phyloP scores from a whole-genome alignment of 352 stramenopile genomes.

The Globisporangium alternatum region DNA sequence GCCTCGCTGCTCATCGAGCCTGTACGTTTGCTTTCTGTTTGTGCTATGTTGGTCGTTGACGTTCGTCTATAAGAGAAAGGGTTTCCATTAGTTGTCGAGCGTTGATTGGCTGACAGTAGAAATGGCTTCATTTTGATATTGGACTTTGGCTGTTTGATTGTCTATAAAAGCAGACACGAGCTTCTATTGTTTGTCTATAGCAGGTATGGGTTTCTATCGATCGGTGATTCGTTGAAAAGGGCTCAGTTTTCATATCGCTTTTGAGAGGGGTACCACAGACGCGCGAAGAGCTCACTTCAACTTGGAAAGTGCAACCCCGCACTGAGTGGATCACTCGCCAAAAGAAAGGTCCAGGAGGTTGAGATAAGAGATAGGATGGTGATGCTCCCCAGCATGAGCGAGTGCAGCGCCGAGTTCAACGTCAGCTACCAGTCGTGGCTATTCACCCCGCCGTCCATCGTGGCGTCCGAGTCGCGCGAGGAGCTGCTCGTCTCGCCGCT shows the following conservation, averaged over 20 bases:
- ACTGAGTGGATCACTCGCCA: background rate
- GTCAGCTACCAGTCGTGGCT: conserved; percentile 13
- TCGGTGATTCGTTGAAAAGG: background rate
- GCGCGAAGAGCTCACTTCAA: conserved; percentile 12
- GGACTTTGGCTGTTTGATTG: no score
- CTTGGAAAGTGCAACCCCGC: conserved; percentile 12
- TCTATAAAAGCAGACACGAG: no score
- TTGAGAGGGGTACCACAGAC: background rate
- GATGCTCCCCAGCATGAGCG: background rate
- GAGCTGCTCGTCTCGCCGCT: conserved; percentile 23
- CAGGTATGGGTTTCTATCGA: background rate
- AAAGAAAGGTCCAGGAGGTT: background rate
- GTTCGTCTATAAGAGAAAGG: background rate
- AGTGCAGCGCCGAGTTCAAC: conserved; percentile 8
- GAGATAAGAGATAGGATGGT: background rate
- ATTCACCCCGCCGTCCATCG: conserved; percentile 10
- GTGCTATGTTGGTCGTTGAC: background rate
- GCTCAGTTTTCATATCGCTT: background rate
- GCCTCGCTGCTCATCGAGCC: background rate
- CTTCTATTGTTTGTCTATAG: background rate
- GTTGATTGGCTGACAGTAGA: background rate
- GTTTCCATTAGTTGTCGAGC: background rate
- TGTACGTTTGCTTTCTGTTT: conserved; percentile 4
- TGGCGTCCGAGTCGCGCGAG: background rate
- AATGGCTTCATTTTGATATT: background rate